These are phyloP conservation scores for Thalassiosira ordinaria DNA, from an alignment of 352 stramenopile species.

Conservation along the genomic window DNA sequence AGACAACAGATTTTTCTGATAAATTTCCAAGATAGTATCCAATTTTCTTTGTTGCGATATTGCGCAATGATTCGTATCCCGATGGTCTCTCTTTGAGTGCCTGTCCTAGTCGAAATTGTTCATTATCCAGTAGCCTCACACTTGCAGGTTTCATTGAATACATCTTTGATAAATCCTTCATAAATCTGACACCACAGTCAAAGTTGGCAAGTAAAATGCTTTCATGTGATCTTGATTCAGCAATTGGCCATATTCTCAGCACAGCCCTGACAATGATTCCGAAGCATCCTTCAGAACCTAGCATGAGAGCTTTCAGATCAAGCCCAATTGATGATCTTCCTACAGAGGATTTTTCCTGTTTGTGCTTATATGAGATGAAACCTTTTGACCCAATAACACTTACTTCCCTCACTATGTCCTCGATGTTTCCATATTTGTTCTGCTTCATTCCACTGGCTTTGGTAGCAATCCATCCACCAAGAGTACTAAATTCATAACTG, in stretches of 20 bases:
- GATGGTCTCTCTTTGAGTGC: constrained; percentile 86
- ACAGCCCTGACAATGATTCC: constrained; percentile 93
- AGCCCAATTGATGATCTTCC: constrained; percentile 90
- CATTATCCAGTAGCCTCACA: constrained; percentile 93
- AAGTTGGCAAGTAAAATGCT: constrained; percentile 91
- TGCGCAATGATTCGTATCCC: constrained; percentile 40
- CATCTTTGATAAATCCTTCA: constrained; percentile 89
- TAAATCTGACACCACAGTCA: constrained; percentile 83
- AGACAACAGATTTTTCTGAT: constrained; percentile 88
- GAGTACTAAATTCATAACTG: constrained; percentile 93
- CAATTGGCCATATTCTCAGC: constrained; percentile 89
- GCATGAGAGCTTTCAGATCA: constrained; percentile 88
- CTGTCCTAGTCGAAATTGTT: constrained; percentile 93
- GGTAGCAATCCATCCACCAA: constrained; percentile 92
- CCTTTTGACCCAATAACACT: constrained; percentile 67
- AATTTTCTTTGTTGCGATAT: constrained; percentile 42
- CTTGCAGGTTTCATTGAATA: constrained; percentile 87
- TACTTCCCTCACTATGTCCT: constrained; percentile 90
- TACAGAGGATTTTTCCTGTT: constrained; percentile 51
- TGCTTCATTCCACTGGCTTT: constrained; percentile 94
- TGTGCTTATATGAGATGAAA: constrained; percentile 62
- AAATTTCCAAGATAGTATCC: constrained; percentile 59
- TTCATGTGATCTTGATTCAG: constrained; percentile 88
- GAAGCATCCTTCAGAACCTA: constrained; percentile 94
- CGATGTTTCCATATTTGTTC: constrained; percentile 94